Base-by-base conservation (phyloP, 805 yeast species). In the Crinitomyces ghanaensis region DNA sequence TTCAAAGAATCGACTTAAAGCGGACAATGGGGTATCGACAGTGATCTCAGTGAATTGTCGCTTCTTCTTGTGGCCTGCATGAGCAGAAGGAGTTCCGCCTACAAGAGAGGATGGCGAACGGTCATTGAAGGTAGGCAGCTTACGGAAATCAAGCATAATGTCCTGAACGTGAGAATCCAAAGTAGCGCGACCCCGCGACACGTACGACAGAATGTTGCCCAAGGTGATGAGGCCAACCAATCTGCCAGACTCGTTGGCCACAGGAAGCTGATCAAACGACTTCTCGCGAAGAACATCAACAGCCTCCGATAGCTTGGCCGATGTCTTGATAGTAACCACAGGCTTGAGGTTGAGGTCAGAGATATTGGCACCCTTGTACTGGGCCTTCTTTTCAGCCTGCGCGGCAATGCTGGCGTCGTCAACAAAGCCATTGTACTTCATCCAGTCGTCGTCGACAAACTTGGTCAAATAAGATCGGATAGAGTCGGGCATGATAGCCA, bases 381-480 rank as follows among this genome's bases (percentile, higher is more conserved):
- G 50, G 8, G 56, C 44, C 39, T 54, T 54, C 41, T 53, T 51
- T 34, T 53, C 48, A 21, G 56, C 52, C 33, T 56, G 56, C 28
- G 50, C 56, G 35, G 57, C 54, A 35, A 68, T 55, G 35, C 65
- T 61, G 17, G 46, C 60, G 33, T 68, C 68, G 42, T 72, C 81
- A 43, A 77, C 70, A 50, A 83, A 75, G 2, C 80, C 79, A 53
- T 82, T 80, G 47, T 72, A 72, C 53, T 68, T 70, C 79, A 82
- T 74, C 94, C 94, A 82, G 58, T 81, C 93, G 49, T 83, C 93
- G 54, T 82, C 93, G 24, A 81, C 88, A 51, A 82, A 82, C 61
- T 82, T 82, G 42, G 91, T 74, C 58, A 82, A 66, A 61, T 82
- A 82, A 3, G 93, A 81, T 65, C 94, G 74, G 51, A 82, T 73